Conservation (phyloP, 2,329 filamentous ascomycete species). For the Cercospora sesami region DNA sequence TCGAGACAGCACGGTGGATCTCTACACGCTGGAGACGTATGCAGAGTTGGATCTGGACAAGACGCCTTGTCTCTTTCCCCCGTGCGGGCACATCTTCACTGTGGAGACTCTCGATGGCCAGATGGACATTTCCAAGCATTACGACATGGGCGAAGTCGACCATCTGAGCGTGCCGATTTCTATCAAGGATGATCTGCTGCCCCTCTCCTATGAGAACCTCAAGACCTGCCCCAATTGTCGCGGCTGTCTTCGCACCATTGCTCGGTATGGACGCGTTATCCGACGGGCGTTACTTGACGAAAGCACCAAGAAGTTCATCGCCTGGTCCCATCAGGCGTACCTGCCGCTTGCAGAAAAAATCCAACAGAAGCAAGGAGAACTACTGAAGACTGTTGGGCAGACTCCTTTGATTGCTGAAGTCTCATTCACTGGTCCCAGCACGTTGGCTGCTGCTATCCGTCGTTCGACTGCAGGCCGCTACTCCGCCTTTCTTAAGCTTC, state of each 20-base stretch:
- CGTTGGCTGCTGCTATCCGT: not conserved
- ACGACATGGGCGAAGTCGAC: slow-evolving; percentile 43
- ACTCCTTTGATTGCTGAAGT: slow-evolving; percentile 2
- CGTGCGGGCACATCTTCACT: slow-evolving; percentile 65
- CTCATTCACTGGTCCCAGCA: not conserved
- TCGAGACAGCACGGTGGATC: slow-evolving; percentile 56
- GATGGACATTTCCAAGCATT: slow-evolving; percentile 57
- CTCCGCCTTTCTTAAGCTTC: slow-evolving; percentile 17
- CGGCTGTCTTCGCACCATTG: slow-evolving; percentile 57
- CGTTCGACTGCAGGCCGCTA: slow-evolving; percentile 18
- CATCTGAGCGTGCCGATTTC: slow-evolving; percentile 22
- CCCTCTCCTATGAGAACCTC: slow-evolving; percentile 53
- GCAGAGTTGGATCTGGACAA: slow-evolving; percentile 59
- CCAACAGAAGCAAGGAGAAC: slow-evolving; percentile 23
- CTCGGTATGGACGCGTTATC: slow-evolving; percentile 63
- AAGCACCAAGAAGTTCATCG: slow-evolving; percentile 64
- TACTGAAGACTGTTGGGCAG: slow-evolving; percentile 13
- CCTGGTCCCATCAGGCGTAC: slow-evolving; percentile 51
- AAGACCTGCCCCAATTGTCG: slow-evolving; percentile 62
- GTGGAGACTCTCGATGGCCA: slow-evolving; percentile 61
- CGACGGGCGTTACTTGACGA: slow-evolving; percentile 62
- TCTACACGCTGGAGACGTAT: slow-evolving; percentile 57
- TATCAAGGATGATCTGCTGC: slow-evolving; percentile 36
- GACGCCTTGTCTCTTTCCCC: slow-evolving; percentile 61
- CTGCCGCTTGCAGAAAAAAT: slow-evolving; percentile 44